Base-by-base conservation (phyloP, 2,329 filamentous ascomycete genomes). In the Diaporthe vaccinii region DNA sequence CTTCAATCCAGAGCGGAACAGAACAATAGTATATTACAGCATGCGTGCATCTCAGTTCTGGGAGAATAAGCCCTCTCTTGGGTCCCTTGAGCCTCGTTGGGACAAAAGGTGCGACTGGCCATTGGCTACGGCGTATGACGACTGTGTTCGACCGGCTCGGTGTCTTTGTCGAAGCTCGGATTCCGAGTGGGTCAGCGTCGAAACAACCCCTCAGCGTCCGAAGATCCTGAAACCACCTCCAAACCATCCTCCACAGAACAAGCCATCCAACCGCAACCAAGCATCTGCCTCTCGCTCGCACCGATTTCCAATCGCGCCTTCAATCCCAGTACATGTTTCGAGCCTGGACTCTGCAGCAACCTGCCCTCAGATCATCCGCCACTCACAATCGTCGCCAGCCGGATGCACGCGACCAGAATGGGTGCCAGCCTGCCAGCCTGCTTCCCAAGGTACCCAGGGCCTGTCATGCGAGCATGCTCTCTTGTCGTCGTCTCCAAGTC, bases 151-250 rank as follows among this genome's bases (percentile, higher is more conserved):
- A 41, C 22, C 31, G 22, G 7, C 34, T 39, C 22, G 34, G 41
- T 28, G 65, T 17, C 9, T 41, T n/a, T 69, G 46, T 53, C 34
- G 15, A 31, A 28, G 65, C 34, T 41, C 25, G 28, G 65, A 22
- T 17, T 39, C 65, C 20, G 44, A 58, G 61, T 67, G 71, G 71
- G n/a, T 25, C 61, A n/a, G 15, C 10, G 71, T 49, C 73, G 74
- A 76, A 76, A 76, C 74, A 61, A 68, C 55, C 55, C 39, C 57
- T 39, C 28, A 28, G 46, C 71, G 65, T 76, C 74, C 69, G 74
- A 76, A 71, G 57, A 76, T 76, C 55, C 74, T 76, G 74, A 76
- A 76, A 76, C 74, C 51, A 62, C 55, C 55, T 53, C 55, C 71
- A 67, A 69, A 69, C 65, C 65, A 69, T 41, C 46, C 34, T 41